phyloP scores from a whole-genome alignment of 1,139 yeast genomes.

The Blastobotrys buckinghamii region DNA sequence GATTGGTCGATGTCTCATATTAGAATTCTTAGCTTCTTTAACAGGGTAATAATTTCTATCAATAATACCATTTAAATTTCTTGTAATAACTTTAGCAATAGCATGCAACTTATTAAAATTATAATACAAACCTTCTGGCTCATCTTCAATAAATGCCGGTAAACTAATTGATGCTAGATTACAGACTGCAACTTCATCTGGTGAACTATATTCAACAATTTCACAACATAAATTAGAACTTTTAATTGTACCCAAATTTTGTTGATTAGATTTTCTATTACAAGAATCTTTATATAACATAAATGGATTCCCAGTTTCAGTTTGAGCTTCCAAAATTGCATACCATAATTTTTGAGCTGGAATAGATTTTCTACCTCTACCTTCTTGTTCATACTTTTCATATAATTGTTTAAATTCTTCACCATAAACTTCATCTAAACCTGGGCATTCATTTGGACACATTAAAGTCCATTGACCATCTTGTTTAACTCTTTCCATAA shows the following conservation, averaged over 20 bases:
- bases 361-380: slow-evolving; percentile 63
- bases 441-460: slow-evolving; percentile 86
- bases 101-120: slow-evolving; percentile 67
- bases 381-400: slow-evolving; percentile 64
- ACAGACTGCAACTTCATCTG: slow-evolving; percentile 88
- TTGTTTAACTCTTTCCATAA: slow-evolving; percentile 80
- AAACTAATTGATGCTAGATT: slow-evolving; percentile 82
- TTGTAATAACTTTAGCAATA: slow-evolving; percentile 66
- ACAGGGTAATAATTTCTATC: slow-evolving; percentile 80
- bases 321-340: slow-evolving; percentile 79
- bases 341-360: slow-evolving; percentile 89
- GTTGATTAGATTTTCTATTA: slow-evolving; percentile 75
- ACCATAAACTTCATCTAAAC: slow-evolving; percentile 73
- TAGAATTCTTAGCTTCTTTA: slow-evolving; percentile 59
- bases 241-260: slow-evolving; percentile 81
- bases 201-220: slow-evolving; percentile 80
- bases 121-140: slow-evolving; percentile 49
- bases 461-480: slow-evolving; percentile 79
- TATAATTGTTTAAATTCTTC: slow-evolving; percentile 72
- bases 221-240: slow-evolving; percentile 88
- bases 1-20: slow-evolving; percentile 75
- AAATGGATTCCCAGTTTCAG: slow-evolving; percentile 91
- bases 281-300: slow-evolving; percentile 88
- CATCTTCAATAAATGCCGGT: slow-evolving; percentile 56
- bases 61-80: slow-evolving; percentile 69